Evolutionary conservation across 352 stramenopile species (phyloP).

Genomic region (Globisporangium paddicum): DNA sequence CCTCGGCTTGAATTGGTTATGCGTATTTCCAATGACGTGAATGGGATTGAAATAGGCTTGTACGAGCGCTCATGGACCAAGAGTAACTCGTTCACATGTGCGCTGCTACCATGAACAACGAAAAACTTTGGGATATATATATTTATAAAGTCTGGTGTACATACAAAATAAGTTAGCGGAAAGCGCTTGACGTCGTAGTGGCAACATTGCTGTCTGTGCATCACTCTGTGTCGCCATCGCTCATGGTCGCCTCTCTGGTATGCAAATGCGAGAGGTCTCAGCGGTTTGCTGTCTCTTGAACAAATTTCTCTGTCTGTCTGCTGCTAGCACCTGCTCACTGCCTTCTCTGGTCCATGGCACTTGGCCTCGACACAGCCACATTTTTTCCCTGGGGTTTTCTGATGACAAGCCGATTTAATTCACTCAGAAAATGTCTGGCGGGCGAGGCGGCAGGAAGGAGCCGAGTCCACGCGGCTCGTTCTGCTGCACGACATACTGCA

Average conservation of each 20-base stretch:
- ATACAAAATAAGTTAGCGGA: not conserved
- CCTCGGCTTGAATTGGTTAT: too few species aligned
- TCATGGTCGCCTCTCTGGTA: too few species aligned
- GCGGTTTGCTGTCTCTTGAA: too few species aligned
- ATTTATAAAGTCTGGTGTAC: not conserved
- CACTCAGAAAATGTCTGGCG: slow-evolving; percentile 63
- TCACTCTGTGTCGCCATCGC: not conserved
- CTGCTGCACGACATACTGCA: slow-evolving; percentile 75
- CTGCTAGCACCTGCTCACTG: too few species aligned
- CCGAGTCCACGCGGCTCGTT: slow-evolving; percentile 39
- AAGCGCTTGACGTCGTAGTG: not conserved
- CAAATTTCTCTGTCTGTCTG: too few species aligned
- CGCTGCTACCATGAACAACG: not conserved
- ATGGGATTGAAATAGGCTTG: too few species aligned
- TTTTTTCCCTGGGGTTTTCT: not conserved
- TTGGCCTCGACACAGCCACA: not conserved
- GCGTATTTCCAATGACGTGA: too few species aligned
- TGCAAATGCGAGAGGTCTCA: too few species aligned
- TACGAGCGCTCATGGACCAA: slow-evolving; percentile 4
- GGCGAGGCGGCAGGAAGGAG: slow-evolving; percentile 48
- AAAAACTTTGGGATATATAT: not conserved
- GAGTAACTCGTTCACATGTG: not conserved
- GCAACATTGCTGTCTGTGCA: not conserved
- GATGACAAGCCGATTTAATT: not conserved
- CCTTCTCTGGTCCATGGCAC: not conserved